Conservation (phyloP, 2,329 filamentous ascomycete genomes). For the Dactylella cylindrospora region DNA sequence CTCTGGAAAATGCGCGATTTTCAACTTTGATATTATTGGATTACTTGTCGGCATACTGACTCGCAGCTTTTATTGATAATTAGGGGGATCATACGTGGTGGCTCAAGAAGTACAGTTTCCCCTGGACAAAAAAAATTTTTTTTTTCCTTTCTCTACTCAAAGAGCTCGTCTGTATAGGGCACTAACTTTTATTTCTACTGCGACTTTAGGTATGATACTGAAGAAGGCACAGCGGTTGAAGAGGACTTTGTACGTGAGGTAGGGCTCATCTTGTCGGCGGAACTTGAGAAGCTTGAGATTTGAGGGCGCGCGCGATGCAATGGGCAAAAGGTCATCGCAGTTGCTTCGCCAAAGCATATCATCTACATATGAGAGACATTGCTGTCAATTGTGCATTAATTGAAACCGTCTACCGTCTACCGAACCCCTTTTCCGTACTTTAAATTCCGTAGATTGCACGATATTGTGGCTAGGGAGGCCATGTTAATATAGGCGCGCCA, state of each 20-base stretch:
- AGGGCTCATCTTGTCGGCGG: constrained; percentile 39
- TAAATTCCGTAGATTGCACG: constrained; percentile 16
- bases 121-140: constrained; percentile 10
- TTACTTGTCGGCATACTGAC: constrained; percentile 18
- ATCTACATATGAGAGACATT: constrained; percentile 27
- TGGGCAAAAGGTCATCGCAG: too few species aligned
- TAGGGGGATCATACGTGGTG: constrained; percentile 57
- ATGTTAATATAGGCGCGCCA: constrained; percentile 20
- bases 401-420: constrained; percentile 42
- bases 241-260: constrained; percentile 54
- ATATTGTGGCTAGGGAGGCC: constrained; percentile 23
- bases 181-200: constrained; percentile 11
- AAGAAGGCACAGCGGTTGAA: constrained; percentile 54
- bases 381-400: constrained; percentile 25
- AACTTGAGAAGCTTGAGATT: constrained; percentile 7
- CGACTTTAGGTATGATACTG: constrained; percentile 33
- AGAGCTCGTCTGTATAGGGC: constrained; percentile 18
- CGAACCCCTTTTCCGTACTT: constrained; percentile 17
- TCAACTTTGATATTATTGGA: too few species aligned
- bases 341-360: constrained; percentile 13
- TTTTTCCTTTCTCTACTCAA: constrained; percentile 6
- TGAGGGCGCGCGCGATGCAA: constrained; percentile 28
- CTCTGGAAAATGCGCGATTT: constrained; percentile 36
- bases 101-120: constrained; percentile 50
- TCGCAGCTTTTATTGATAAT: constrained; percentile 11